These are phyloP conservation scores for Fusarium verticillioides DNA, from an alignment of 2,329 filamentous ascomycete species.

Conservation along the genomic window DNA sequence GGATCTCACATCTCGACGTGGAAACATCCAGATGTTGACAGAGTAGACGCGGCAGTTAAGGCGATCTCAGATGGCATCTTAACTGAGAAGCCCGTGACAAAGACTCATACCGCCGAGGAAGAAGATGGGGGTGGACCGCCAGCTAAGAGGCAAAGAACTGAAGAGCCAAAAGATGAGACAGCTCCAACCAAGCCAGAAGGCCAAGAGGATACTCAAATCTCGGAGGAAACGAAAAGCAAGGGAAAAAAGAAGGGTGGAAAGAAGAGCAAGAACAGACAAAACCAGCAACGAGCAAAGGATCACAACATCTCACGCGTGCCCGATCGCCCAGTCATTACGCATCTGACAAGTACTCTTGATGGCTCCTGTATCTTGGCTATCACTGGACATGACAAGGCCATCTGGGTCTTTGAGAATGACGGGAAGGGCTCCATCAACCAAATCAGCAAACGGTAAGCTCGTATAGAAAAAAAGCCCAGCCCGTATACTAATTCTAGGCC, in stretches of 20 bases:
- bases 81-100: slow-evolving; percentile 22
- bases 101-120: slow-evolving; percentile 18
- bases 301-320: slow-evolving; percentile 48
- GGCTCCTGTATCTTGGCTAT: slow-evolving; percentile 78
- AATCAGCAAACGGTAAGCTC: slow-evolving; percentile 75
- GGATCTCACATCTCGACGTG: slow-evolving; percentile 71
- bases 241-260: slow-evolving; percentile 44
- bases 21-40: slow-evolving; percentile 60
- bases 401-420: slow-evolving; percentile 82
- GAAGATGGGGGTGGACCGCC: slow-evolving; percentile 47
- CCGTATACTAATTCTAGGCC: slow-evolving; percentile 42
- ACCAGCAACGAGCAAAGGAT: slow-evolving; percentile 33
- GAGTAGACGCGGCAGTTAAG: slow-evolving; percentile 46
- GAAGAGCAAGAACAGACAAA: slow-evolving; percentile 47
- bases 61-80: slow-evolving; percentile 20
- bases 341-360: slow-evolving; percentile 71
- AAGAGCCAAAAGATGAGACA: slow-evolving; percentile 38
- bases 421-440: slow-evolving; percentile 70
- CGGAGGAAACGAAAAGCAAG: slow-evolving; percentile 21
- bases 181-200: slow-evolving; percentile 39
- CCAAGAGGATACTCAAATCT: slow-evolving; percentile 4
- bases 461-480: not conserved
- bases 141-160: slow-evolving; percentile 51
- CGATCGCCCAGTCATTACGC: slow-evolving; percentile 73
- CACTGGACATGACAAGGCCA: slow-evolving; percentile 90